Evolutionary conservation across 805 yeast genomes (phyloP).

Genomic region (Barnettozyma populi): DNA sequence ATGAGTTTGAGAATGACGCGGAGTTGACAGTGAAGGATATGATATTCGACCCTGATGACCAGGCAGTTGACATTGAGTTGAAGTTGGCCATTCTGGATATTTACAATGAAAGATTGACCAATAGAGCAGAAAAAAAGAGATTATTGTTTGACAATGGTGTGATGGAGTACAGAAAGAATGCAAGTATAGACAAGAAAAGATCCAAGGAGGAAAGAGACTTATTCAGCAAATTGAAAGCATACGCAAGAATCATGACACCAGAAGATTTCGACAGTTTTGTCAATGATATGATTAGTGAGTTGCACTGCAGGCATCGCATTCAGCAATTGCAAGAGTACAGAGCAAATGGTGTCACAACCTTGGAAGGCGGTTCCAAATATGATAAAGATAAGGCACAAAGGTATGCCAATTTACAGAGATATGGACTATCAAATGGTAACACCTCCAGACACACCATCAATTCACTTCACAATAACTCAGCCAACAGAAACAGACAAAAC

Average conservation of each 20-base stretch:
- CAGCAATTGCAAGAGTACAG: conserved; percentile 93
- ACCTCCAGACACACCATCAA: conserved; percentile 31
- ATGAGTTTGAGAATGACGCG: conserved; percentile 95
- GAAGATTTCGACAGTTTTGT: conserved; percentile 74
- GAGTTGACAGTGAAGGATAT: conserved; percentile 91
- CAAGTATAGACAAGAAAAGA: conserved; percentile 77
- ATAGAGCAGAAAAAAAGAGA: conserved; percentile 91
- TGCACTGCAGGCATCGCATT: conserved; percentile 72
- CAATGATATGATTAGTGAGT: conserved; percentile 69
- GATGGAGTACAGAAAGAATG: conserved; percentile 79
- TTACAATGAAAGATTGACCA: conserved; percentile 81
- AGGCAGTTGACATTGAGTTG: conserved; percentile 80
- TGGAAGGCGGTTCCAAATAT: conserved; percentile 78
- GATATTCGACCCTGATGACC: conserved; percentile 92
- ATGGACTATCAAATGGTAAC: conserved; percentile 27
- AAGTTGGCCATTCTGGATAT: conserved; percentile 84
- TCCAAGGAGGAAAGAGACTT: conserved; percentile 87
- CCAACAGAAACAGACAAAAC: conserved; percentile 15
- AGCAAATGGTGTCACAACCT: conserved; percentile 75
- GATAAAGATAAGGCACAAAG: conserved; percentile 83
- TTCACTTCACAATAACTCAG: conserved; percentile 22
- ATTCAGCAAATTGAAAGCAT: conserved; percentile 69
- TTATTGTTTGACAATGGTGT: conserved; percentile 68
- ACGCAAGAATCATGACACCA: conserved; percentile 73
- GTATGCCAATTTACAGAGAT: conserved; percentile 54